A percentile compares a stretch with the other conserved stretches of the same genome.
These are phyloP conservation scores for Boletus huronensis DNA, from an alignment of 768 basidiomycete species.

Conservation along the genomic window DNA sequence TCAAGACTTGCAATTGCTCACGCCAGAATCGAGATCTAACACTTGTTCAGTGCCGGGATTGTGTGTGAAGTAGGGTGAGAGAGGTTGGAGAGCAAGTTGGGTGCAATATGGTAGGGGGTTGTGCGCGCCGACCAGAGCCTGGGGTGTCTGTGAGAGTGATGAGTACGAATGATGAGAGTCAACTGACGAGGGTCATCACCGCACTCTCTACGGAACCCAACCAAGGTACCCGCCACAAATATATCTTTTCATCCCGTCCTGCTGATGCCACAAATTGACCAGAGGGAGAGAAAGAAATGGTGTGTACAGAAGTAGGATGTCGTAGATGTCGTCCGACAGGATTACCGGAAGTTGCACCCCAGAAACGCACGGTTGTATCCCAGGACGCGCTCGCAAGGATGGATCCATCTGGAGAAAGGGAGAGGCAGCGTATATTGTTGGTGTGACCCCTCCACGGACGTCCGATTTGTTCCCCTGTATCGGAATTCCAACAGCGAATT, in stretches of 20 bases:
- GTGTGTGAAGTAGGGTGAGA: background rate
- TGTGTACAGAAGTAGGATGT: background rate
- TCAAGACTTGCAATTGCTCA: background rate
- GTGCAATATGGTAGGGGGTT: background rate
- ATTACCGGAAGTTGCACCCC: slow-evolving; percentile 1
- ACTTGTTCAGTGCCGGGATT: too few relatives aligned
- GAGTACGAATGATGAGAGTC: background rate
- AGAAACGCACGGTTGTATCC: slow-evolving; percentile 9
- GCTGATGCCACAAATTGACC: slow-evolving; percentile 1
- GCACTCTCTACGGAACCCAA: too few relatives aligned
- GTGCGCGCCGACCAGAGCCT: background rate
- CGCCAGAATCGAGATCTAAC: background rate
- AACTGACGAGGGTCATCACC: background rate
- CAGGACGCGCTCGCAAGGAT: slow-evolving; percentile 5
- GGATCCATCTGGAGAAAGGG: slow-evolving; percentile 4
- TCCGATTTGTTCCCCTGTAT: slow-evolving; percentile 1
- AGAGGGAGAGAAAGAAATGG: slow-evolving; percentile 7
- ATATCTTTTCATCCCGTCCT: background rate
- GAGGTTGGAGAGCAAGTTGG: background rate
- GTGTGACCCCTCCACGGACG: slow-evolving; percentile 16
- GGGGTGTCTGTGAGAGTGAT: background rate
- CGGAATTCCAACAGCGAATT: slow-evolving; percentile 7
- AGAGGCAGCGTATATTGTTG: background rate
- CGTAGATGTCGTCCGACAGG: background rate
- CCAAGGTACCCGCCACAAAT: slow-evolving; percentile 1